phyloP scores from a whole-genome alignment of 345 rosid genomes.

The Odontarrhena argentea region DNA sequence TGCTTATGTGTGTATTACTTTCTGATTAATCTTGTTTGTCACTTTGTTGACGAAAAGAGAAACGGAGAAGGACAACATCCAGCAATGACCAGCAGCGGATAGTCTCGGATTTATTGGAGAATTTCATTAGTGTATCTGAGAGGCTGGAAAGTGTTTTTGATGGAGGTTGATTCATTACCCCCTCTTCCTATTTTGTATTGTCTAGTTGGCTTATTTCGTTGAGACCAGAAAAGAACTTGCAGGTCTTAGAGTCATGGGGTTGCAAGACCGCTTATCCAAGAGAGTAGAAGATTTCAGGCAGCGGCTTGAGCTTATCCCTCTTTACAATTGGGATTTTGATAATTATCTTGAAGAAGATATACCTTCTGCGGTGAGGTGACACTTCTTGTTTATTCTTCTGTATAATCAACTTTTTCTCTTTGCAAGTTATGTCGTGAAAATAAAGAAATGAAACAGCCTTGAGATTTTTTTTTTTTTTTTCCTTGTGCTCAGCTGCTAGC shows the following conservation, averaged over 20 bases:
- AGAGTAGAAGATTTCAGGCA: conserved; percentile 55
- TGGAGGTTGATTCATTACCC: conserved; percentile 41
- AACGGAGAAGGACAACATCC: conserved; percentile 10
- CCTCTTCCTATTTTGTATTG: background rate
- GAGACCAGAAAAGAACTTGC: conserved; percentile 45
- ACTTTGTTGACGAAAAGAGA: conserved; percentile 55
- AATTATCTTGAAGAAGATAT: conserved; percentile 79
- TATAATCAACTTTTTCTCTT: background rate
- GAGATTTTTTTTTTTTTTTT: background rate
- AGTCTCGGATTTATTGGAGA: conserved; percentile 40
- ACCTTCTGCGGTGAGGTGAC: conserved; percentile 93
- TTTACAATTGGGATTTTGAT: conserved; percentile 92
- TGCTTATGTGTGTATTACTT: conserved; percentile 34
- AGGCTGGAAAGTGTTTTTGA: conserved; percentile 45
- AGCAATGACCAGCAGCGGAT: conserved; percentile 23
- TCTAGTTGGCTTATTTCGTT: conserved; percentile 3
- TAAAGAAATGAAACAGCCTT: background rate
- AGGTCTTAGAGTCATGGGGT: conserved; percentile 37
- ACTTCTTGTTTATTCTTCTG: conserved; percentile 39
- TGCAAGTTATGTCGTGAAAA: background rate
- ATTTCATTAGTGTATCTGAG: conserved; percentile 40
- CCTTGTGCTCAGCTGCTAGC: background rate
- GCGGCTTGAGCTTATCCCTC: conserved; percentile 59
- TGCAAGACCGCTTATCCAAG: conserved; percentile 48
- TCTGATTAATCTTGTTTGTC: conserved; percentile 43